Conservation (phyloP, 2,329 filamentous ascomycete species). For the Fusarium sp. region DNA sequence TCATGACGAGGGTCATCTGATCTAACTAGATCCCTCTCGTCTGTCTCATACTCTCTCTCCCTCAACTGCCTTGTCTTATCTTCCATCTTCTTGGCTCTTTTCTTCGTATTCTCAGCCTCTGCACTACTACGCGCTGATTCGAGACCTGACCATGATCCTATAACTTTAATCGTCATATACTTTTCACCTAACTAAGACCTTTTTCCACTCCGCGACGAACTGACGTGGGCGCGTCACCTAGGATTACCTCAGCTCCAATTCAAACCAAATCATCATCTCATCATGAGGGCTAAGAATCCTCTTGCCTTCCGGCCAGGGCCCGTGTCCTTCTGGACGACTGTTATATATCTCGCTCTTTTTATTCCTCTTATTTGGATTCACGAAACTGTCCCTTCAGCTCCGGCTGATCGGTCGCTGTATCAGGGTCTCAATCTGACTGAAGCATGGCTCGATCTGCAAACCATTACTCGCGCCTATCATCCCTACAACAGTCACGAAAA, state of each 20-base stretch:
- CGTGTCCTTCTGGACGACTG: slow-evolving; percentile 81
- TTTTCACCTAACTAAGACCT: not conserved
- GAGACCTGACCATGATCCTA: slow-evolving; percentile 22
- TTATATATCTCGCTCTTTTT: slow-evolving; percentile 81
- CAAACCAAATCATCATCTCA: slow-evolving; percentile 9
- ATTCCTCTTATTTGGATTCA: slow-evolving; percentile 78
- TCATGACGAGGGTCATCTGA: slow-evolving; percentile 23
- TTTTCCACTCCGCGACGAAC: slow-evolving; percentile 1
- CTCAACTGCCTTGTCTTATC: slow-evolving; percentile 31
- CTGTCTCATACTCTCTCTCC: slow-evolving; percentile 17
- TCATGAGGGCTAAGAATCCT: slow-evolving; percentile 55
- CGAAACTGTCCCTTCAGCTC: slow-evolving; percentile 76
- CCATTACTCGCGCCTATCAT: slow-evolving; percentile 79
- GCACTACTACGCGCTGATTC: slow-evolving; percentile 11
- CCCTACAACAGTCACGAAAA: slow-evolving; percentile 90
- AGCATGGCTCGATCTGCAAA: slow-evolving; percentile 85
- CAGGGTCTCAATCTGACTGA: slow-evolving; percentile 80
- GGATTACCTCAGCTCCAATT: slow-evolving; percentile 12
- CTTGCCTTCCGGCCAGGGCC: slow-evolving; percentile 82
- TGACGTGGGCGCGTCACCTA: slow-evolving; percentile 10
- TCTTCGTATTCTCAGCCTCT: slow-evolving; percentile 19
- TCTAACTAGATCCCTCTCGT: slow-evolving; percentile 1
- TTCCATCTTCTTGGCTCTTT: slow-evolving; percentile 10
- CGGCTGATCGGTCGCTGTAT: slow-evolving; percentile 57
- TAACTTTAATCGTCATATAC: slow-evolving; percentile 6